These are phyloP conservation scores for Tylopilus cervinicoccineus DNA, from an alignment of 768 basidiomycete species.

Conservation along the genomic window DNA sequence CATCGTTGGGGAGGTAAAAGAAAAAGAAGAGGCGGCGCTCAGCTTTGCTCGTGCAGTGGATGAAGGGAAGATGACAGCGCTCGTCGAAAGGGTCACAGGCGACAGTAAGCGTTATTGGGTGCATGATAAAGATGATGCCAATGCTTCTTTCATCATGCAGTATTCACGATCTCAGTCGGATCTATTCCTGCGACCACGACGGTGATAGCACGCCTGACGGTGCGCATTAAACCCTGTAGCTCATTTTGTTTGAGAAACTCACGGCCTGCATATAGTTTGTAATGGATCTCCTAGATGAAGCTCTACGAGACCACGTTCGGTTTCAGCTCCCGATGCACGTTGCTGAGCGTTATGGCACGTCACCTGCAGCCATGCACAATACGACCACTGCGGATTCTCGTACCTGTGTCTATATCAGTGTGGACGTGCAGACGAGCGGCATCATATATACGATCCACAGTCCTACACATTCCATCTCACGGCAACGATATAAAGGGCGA, in stretches of 20 bases:
- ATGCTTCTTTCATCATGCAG: slow-evolving; percentile 23
- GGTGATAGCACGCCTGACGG: slow-evolving; percentile 41
- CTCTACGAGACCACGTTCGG: slow-evolving; percentile 42
- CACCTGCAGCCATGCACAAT: slow-evolving; percentile 35
- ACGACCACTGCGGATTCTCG: slow-evolving; percentile 25
- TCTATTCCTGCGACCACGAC: slow-evolving; percentile 42
- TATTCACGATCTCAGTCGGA: slow-evolving; percentile 57
- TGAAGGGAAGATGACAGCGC: slow-evolving; percentile 39
- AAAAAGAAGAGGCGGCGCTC: slow-evolving; percentile 40
- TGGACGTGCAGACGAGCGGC: slow-evolving; percentile 49
- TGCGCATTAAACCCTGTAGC: slow-evolving; percentile 22
- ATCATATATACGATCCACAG: slow-evolving; percentile 38
- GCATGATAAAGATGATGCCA: not conserved
- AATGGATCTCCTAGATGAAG: slow-evolving; percentile 51
- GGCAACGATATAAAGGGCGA: slow-evolving; percentile 34
- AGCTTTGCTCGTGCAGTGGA: slow-evolving; percentile 39
- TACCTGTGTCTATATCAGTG: slow-evolving; percentile 38
- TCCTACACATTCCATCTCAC: slow-evolving; percentile 41
- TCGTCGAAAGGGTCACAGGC: slow-evolving; percentile 47
- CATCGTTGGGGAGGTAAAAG: slow-evolving; percentile 45
- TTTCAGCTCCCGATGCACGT: slow-evolving; percentile 52
- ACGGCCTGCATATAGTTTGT: slow-evolving; percentile 37
- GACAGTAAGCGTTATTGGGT: slow-evolving; percentile 39
- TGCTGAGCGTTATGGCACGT: slow-evolving; percentile 49
- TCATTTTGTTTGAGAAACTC: not conserved